Conservation (phyloP, 2,329 filamentous ascomycete species). For the Fusarium piperis region DNA sequence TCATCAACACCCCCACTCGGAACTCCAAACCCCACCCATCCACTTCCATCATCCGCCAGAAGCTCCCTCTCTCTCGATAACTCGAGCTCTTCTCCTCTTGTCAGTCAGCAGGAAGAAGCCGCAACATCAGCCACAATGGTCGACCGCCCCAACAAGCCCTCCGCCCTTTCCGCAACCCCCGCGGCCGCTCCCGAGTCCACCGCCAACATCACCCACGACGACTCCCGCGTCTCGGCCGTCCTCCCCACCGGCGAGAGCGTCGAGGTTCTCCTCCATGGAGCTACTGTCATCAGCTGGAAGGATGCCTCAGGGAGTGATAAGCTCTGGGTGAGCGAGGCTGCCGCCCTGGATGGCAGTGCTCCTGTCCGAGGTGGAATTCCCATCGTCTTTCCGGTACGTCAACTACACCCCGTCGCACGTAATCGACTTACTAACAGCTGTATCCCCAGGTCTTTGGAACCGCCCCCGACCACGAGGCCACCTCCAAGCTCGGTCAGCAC, state of each 20-base stretch:
- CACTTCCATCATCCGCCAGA: conserved; percentile 11
- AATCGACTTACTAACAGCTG: not conserved
- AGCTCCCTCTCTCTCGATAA: not conserved
- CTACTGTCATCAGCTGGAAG: conserved; percentile 95
- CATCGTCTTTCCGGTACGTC: conserved; percentile 86
- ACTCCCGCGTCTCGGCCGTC: conserved; percentile 77
- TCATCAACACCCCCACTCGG: conserved; percentile 16
- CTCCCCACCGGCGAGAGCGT: conserved; percentile 89
- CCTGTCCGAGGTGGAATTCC: conserved; percentile 92
- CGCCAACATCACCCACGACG: conserved; percentile 77
- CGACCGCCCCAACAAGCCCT: conserved; percentile 86
- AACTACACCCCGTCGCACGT: not conserved
- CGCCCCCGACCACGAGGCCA: conserved; percentile 79
- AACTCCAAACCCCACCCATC: conserved; percentile 36
- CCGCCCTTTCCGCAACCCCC: conserved; percentile 78
- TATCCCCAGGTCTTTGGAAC: conserved; percentile 80
- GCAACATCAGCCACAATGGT: conserved; percentile 62
- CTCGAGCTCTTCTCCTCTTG: not conserved
- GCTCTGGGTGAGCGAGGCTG: conserved; percentile 84
- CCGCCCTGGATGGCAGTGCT: conserved; percentile 86
- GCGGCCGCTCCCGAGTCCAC: conserved; percentile 78
- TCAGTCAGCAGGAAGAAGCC: not conserved
- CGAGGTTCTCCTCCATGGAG: conserved; percentile 87
- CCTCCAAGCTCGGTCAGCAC: conserved; percentile 85
- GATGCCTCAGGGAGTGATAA: conserved; percentile 80